Conservation (phyloP, 2,329 filamentous ascomycete genomes). For the Trichophyton simii region DNA sequence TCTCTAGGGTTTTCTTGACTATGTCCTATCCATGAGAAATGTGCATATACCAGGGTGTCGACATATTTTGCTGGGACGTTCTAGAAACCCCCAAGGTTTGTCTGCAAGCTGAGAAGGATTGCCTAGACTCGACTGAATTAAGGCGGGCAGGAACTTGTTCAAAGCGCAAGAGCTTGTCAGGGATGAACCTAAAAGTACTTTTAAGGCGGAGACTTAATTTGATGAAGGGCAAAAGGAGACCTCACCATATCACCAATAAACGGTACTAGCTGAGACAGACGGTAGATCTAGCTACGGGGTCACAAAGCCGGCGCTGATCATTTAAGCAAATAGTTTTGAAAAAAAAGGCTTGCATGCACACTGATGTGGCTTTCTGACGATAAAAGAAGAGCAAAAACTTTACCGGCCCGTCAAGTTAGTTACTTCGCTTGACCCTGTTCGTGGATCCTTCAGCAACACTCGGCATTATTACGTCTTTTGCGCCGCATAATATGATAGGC, state of each 20-base stretch:
- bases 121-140: not conserved
- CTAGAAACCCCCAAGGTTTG: not conserved
- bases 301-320: not conserved
- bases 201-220: too few species aligned
- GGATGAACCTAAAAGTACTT: not conserved
- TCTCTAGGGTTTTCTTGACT: not conserved
- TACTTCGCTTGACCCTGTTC: not conserved
- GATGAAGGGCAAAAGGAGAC: too few species aligned
- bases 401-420: not conserved
- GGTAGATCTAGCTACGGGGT: not conserved
- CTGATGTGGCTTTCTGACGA: not conserved
- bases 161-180: not conserved
- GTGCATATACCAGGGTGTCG: not conserved
- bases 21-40: not conserved
- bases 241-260: too few species aligned
- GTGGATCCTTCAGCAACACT: not conserved
- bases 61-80: not conserved
- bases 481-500: not conserved
- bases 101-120: not conserved
- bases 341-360: too few species aligned
- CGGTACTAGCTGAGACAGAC: not conserved
- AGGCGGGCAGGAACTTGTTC: not conserved
- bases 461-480: not conserved
- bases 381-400: not conserved
- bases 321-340: not conserved